Evolutionary conservation across 805 yeast species (phyloP).

Genomic region (Cyberlindnera veronae): DNA sequence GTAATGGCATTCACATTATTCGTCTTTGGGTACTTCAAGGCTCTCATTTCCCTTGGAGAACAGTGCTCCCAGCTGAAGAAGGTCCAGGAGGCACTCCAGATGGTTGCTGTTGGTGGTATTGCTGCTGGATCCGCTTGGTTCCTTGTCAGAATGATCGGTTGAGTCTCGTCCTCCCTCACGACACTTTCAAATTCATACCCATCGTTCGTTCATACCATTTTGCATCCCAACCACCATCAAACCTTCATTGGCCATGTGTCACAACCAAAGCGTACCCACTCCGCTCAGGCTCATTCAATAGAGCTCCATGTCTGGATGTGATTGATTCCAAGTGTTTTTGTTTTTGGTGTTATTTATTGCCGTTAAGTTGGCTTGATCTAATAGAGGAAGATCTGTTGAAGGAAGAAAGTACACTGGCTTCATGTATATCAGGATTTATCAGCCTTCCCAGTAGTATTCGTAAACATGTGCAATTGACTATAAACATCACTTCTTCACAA

Average conservation of each 20-base stretch:
- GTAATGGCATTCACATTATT: conserved; percentile 86
- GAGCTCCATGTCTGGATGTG: too few species aligned
- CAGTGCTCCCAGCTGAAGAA: conserved; percentile 61
- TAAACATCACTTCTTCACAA: conserved; percentile 14
- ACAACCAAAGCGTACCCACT: too few species aligned
- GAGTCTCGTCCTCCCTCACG: background rate
- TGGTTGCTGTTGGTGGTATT: conserved; percentile 93
- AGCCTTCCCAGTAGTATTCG: too few species aligned
- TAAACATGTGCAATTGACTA: too few species aligned
- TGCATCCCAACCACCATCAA: too few species aligned
- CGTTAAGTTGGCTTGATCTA: background rate
- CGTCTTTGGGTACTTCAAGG: conserved; percentile 81
- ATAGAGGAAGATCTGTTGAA: too few species aligned
- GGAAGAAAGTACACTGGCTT: background rate
- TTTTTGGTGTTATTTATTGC: conserved; percentile 2
- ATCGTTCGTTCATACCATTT: too few species aligned
- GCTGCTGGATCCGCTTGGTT: conserved; percentile 98
- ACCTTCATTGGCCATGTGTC: too few species aligned
- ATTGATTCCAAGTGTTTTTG: background rate
- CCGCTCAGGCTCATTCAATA: too few species aligned
- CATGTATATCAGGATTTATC: too few species aligned
- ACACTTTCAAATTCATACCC: background rate
- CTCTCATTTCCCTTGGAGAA: conserved; percentile 78
- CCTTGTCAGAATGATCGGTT: conserved; percentile 75
- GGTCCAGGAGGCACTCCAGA: conserved; percentile 77